Conservation (phyloP, 108 stramenopile genomes). For the Pinguiococcus pyrenoidosus region DNA sequence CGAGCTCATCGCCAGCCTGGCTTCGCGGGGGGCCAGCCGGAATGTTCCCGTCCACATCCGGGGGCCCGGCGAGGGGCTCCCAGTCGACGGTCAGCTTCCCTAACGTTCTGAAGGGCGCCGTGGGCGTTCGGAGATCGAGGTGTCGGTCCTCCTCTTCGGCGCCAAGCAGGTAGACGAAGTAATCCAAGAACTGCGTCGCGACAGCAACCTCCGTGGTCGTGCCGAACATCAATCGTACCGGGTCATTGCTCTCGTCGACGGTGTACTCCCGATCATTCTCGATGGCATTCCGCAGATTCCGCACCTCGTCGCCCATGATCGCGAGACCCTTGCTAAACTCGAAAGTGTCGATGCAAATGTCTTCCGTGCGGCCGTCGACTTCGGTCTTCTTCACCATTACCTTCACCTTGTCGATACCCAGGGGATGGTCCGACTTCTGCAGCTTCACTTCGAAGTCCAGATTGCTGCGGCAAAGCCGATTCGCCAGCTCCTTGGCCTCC, state of each 20-base stretch:
- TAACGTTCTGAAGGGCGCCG: too few species aligned
- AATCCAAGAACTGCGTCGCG: slow-evolving; percentile 38
- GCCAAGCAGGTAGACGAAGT: slow-evolving; percentile 34
- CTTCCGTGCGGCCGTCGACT: slow-evolving; percentile 8
- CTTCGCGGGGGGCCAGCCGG: too few species aligned
- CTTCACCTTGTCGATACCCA: slow-evolving; percentile 24
- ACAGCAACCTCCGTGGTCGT: slow-evolving; percentile 41
- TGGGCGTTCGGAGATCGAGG: slow-evolving; percentile 37
- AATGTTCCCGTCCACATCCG: slow-evolving; percentile 22
- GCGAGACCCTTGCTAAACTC: slow-evolving; percentile 33
- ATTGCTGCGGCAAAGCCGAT: slow-evolving; percentile 24
- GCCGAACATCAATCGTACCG: slow-evolving; percentile 36
- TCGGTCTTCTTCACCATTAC: slow-evolving; percentile 33
- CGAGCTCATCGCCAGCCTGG: slow-evolving; percentile 20
- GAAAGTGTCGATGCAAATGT: slow-evolving; percentile 36
- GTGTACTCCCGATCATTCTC: slow-evolving; percentile 26
- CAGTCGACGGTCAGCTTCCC: slow-evolving; percentile 26
- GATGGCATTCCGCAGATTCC: slow-evolving; percentile 32
- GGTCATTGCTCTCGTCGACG: slow-evolving; percentile 25
- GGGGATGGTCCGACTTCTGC: slow-evolving; percentile 25
- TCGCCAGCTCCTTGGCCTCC: slow-evolving; percentile 31
- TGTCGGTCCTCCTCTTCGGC: slow-evolving; percentile 38
- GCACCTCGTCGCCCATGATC: slow-evolving; percentile 34
- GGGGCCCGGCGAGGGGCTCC: slow-evolving; percentile 31
- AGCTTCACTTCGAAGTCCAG: slow-evolving; percentile 37